Percentiles rank a stretch among this genome's conserved stretches.
phyloP scores from a whole-genome alignment of 139 green algal species.

The Chlorokybus atmophyticus region DNA sequence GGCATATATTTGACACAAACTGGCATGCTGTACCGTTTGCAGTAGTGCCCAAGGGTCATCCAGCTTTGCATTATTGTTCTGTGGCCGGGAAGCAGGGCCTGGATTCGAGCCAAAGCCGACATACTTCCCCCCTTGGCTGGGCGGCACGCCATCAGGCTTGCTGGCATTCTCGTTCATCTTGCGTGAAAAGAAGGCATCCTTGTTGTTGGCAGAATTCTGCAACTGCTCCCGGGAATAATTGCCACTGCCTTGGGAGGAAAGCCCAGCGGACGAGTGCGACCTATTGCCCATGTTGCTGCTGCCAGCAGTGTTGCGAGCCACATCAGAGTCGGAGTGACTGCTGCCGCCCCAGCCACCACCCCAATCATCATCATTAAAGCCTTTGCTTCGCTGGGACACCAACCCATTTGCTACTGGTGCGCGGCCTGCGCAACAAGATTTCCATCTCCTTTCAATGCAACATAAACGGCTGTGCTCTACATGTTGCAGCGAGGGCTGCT shows the following conservation, averaged over 20 bases:
- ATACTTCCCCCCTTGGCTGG: slow-evolving; percentile 93
- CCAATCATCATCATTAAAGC: background rate
- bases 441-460: too few relatives aligned
- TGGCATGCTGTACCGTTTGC: too few relatives aligned
- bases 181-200: slow-evolving; percentile 83
- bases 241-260: background rate
- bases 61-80: too few relatives aligned
- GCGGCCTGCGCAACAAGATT: background rate
- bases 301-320: too few relatives aligned
- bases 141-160: slow-evolving; percentile 58
- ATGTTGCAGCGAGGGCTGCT: too few relatives aligned
- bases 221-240: slow-evolving; percentile 56
- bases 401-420: background rate
- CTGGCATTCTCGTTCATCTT: slow-evolving; percentile 72
- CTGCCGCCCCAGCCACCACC: too few relatives aligned
- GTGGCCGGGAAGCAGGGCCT: too few relatives aligned
- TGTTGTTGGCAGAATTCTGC: slow-evolving; percentile 43
- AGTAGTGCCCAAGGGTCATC: too few relatives aligned
- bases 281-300: background rate
- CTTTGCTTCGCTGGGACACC: background rate
- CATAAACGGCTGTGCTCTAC: too few relatives aligned
- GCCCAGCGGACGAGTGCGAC: background rate
- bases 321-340: background rate
- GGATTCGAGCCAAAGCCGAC: slow-evolving; percentile 95
- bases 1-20: too few relatives aligned